These are phyloP conservation scores for Fusarium globosum DNA, from an alignment of 2,329 filamentous ascomycete genomes.

Conservation along the genomic window DNA sequence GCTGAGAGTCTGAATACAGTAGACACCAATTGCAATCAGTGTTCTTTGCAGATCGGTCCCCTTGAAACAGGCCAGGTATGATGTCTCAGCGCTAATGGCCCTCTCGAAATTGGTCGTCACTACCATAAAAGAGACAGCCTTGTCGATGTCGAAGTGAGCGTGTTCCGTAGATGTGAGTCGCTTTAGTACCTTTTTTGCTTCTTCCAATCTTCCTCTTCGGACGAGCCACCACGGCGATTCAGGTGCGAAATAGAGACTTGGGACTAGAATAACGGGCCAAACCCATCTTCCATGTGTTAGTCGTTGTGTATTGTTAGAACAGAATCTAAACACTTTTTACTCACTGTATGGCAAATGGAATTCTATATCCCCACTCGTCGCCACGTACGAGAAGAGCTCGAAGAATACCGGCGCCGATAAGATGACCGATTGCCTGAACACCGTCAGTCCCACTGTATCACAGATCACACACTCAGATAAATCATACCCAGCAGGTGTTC, in stretches of 20 bases:
- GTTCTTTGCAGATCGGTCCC: neutral
- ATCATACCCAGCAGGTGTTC: neutral
- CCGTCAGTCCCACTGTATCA: neutral
- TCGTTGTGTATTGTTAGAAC: rapidly evolving
- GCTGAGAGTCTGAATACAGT: neutral
- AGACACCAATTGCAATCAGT: neutral
- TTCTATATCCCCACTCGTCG: neutral
- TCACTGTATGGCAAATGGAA: neutral
- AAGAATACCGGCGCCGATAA: neutral
- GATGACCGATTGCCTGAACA: neutral
- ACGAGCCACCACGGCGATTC: neutral
- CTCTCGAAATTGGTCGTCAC: neutral
- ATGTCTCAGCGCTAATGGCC: neutral
- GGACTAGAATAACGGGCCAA: neutral
- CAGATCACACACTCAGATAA: neutral
- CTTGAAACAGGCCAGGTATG: neutral
- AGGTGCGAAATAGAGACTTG: neutral
- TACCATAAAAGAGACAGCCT: neutral
- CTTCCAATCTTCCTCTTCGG: neutral
- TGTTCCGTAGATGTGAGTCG: neutral
- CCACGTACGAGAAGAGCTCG: neutral
- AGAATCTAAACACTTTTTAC: neutral
- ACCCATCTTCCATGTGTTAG: neutral
- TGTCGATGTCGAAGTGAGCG: neutral
- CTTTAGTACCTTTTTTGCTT: neutral